Evolutionary conservation across 163 green algal genomes (phyloP).

Genomic region (Trebouxia gelatinosa): DNA sequence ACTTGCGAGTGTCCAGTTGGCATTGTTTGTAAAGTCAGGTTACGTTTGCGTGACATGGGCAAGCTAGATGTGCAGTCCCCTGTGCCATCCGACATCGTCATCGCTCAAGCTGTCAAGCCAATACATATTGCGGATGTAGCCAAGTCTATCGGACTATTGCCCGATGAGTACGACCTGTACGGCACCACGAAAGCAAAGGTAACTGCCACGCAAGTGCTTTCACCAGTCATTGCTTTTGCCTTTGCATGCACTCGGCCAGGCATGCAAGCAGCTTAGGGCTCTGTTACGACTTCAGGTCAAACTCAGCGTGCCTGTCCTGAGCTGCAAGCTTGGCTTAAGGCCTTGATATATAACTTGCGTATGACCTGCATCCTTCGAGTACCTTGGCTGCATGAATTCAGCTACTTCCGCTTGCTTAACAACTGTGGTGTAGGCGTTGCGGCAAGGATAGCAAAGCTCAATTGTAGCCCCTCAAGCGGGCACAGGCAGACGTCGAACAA

Average conservation of each 20-base stretch:
- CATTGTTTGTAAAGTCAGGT: too few species aligned
- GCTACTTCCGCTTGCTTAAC: too few species aligned
- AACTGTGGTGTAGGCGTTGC: too few species aligned
- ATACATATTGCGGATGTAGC: slow-evolving; percentile 85
- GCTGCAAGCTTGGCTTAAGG: too few species aligned
- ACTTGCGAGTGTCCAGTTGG: too few species aligned
- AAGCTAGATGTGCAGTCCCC: slow-evolving; percentile 39
- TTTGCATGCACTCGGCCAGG: not conserved
- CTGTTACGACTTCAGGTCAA: not conserved
- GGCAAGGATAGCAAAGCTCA: too few species aligned
- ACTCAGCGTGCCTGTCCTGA: too few species aligned
- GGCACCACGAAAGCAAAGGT: slow-evolving; percentile 92
- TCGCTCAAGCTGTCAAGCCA: slow-evolving; percentile 79
- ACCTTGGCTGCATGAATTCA: too few species aligned
- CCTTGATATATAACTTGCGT: too few species aligned
- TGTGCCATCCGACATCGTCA: slow-evolving; percentile 91
- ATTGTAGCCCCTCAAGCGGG: too few species aligned
- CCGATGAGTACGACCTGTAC: slow-evolving; percentile 85
- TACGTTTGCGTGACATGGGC: slow-evolving; percentile 7
- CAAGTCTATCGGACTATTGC: slow-evolving; percentile 61
- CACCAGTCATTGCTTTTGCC: not conserved
- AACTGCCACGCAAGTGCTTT: not conserved
- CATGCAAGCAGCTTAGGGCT: not conserved
- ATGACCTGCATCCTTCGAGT: too few species aligned
- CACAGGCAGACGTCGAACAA: too few species aligned